Base-by-base conservation (phyloP, 1,284 basidiomycete genomes). In the Ceratobasidium sp. region DNA sequence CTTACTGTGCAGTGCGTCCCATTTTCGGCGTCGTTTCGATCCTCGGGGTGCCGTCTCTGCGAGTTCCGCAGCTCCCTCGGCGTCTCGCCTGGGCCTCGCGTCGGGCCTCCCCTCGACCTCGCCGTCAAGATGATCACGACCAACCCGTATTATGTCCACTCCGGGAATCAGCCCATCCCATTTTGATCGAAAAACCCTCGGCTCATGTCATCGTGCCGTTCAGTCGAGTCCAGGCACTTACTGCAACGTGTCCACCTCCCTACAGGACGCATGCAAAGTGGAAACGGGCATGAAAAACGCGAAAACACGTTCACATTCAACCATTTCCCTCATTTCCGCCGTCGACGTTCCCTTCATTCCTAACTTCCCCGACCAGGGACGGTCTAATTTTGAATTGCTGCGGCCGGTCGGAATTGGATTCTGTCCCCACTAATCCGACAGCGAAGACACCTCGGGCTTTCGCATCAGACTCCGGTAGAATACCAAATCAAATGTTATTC, bases 281-380 rank as follows among this genome's bases (percentile, higher is more conserved):
- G 13, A 19, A 49, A 49, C 11, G 19, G 19, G 11, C 46, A 49
- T 49, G 11, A 49, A 49, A 13, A 49, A 49, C 19, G 15, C 11
- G 3, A 2, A 6, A 59, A 37, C 25, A 34, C 57, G 57, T 19
- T 34, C 57, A 13, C 6, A 1, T 11, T n/a, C 4, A 6, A 56
- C 52, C 8, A 6, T 11, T 32, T 25, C 32, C 25, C 22, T 25
- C 8, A 32, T 49, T 49, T 49, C 46, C 9, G 46, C 46, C 15
- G 46, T 5, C 46, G 15, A 2, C 46, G 46, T 6, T 15, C 56
- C 56, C 25, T 29, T 7, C 9, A 7, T 59, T 34, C 57, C 5
- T 32, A 59, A 59, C 37, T 29, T 59, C 57, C 57, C 57, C 32
- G 37, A 59, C 57, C 57, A 59, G 57, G 57, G 37, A 59, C 52